Evolutionary conservation across 2,329 filamentous ascomycete genomes (phyloP), one percentile per base, ranked within the genome.

Genomic region (Colletotrichum zoysiae): DNA sequence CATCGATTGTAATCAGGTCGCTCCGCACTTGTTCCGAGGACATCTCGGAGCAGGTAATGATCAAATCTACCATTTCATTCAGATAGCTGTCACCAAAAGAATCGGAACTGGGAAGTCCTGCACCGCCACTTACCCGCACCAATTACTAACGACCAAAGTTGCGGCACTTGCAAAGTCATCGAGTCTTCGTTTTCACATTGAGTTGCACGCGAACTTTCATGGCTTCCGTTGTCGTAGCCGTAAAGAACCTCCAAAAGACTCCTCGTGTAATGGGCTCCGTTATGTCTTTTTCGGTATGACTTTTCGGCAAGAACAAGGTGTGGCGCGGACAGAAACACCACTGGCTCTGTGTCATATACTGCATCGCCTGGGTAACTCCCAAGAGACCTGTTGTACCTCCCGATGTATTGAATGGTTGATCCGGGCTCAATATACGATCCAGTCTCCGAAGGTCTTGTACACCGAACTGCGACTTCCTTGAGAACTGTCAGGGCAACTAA

Each of bases 161-260:
- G 64, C 8, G 64, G 55, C 18, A 51, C 64, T 23, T 66, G 56
- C 6, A 60, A 33, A 7, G 44, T 38, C 35, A 9, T 18, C 2
- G n/a, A 20, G 8, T n/a, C 16, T 16, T 30, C 4, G 3, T 3
- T 18, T 16, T 3, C 50, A 4, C 23, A 9, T 16, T 16, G 20
- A 12, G 1, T 7, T 5, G 9, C 2, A 7, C n/a, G 46, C 46
- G 46, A 5, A 6, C 42, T 16, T 6, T 60, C 33, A 1, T 14
- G 18, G 20, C 46, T 26, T 23, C 38, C 64, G 23, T 53, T 44
- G 35, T 67, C 56, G 23, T 67, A 67, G 23, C 64, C 64, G 38
- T 67, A 67, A 14, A 67, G 46, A 20, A 67, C 56, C 35, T 61
- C 64, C 12, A 35, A 42, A 8, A 67, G 64, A 30, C 44, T 61